phyloP scores from a whole-genome alignment of 257 asterid species.

The Agastache rugosa region DNA sequence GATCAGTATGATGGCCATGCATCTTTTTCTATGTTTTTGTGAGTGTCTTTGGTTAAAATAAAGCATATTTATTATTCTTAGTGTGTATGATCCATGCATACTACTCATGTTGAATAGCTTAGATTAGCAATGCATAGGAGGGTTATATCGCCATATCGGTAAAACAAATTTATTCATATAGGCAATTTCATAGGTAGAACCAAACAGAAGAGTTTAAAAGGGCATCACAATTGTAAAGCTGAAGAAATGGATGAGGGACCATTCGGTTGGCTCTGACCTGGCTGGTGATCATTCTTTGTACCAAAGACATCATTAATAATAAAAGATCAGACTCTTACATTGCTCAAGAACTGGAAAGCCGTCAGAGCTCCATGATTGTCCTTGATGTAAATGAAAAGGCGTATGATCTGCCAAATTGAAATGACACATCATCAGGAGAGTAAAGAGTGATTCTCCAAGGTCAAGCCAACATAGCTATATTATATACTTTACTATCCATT shows the following conservation, averaged over 20 bases:
- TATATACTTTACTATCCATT: constrained; percentile 6
- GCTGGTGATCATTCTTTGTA: constrained; percentile 19
- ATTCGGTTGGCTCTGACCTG: constrained; percentile 1
- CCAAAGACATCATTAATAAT: constrained; percentile 30
- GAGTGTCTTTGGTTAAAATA: not conserved
- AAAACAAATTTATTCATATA: not conserved
- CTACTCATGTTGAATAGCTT: not conserved
- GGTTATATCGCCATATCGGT: not conserved
- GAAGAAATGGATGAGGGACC: not conserved
- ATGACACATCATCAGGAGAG: constrained; percentile 37
- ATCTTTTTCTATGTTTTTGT: not conserved
- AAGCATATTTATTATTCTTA: not conserved
- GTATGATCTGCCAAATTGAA: constrained; percentile 71
- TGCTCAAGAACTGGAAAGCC: constrained; percentile 94
- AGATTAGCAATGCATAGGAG: constrained; percentile 4
- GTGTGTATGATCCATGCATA: constrained; percentile 1
- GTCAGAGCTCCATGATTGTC: constrained; percentile 74
- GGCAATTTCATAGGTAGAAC: not conserved
- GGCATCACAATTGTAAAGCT: not conserved
- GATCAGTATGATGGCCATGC: not conserved
- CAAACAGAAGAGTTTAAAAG: constrained; percentile 7
- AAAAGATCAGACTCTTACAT: constrained; percentile 60
- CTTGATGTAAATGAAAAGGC: constrained; percentile 82
- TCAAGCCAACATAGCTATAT: constrained; percentile 21
- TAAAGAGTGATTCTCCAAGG: constrained; percentile 24